These are phyloP conservation scores for Citrus australasica DNA, from an alignment of 345 rosid species.

Conservation along the genomic window DNA sequence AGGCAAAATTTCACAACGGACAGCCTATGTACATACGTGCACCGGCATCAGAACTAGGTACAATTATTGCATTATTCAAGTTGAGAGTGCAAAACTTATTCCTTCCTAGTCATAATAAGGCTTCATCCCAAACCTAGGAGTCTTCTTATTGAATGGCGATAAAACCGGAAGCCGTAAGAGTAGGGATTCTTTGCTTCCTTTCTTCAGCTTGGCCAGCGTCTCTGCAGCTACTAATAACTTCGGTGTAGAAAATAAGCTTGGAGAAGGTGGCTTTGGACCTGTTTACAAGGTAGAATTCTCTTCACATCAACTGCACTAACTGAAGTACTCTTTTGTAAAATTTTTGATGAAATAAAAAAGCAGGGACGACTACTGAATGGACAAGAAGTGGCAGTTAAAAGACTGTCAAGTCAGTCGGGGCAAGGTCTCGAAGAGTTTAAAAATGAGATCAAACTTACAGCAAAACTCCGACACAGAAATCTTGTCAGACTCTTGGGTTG, in stretches of 20 bases:
- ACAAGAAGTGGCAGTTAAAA: no score
- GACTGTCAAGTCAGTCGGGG: neutral
- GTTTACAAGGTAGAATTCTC: neutral
- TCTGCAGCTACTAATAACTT: neutral
- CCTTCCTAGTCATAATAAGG: no score
- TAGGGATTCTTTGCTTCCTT: neutral
- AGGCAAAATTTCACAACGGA: neutral
- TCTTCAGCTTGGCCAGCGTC: neutral
- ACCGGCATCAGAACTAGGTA: slow-evolving; percentile 21
- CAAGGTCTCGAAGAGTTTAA: neutral
- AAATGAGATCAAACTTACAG: neutral
- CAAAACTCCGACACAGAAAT: neutral
- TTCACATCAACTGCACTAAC: no score
- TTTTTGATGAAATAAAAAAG: no score
- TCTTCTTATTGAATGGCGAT: no score
- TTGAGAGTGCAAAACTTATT: neutral
- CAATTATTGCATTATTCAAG: neutral
- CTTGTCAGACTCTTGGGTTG: neutral
- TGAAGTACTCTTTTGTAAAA: no score
- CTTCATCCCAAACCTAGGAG: no score
- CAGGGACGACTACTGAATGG: no score
- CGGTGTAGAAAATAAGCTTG: neutral
- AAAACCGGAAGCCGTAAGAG: neutral
- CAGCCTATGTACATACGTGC: slow-evolving; percentile 18
- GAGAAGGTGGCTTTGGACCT: neutral